Evolutionary conservation across 164 flowering plant genomes (phyloP), one percentile per base, ranked within the genome.

Genomic region (Sextonia rubra): DNA sequence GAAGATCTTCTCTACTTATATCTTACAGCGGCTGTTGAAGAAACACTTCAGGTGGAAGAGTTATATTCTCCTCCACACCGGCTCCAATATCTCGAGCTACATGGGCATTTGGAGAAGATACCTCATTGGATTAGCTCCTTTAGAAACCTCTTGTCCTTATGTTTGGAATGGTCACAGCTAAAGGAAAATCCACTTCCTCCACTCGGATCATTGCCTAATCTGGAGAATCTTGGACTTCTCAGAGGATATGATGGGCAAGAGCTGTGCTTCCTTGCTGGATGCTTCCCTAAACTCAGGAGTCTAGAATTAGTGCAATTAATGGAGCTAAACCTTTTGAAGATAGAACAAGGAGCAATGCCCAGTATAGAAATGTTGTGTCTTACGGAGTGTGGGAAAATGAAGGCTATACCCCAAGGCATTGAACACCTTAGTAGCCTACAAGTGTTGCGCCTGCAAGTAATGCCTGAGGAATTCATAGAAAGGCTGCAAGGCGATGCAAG

Each of bases 351-450:
- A 69, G 64, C 60, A 27, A 24, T 69, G 72, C 64, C 64, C 27
- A 56, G 32, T n/a, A 27, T 69, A 4, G 25, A 58, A 26, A 18
- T 22, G 14, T 60, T 74, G 32, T 12, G 1, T 24, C 64, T 69
- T 25, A 4, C 20, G 3, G n/a, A n/a, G 1, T 74, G 77, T n/a
- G 26, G 11, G 15, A 17, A 62, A 32, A 8, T 74, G 24, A 69
- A 47, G 61, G 48, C 20, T 26, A n/a, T 74, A 9, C 77, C 77
- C 20, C 47, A 22, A 5, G 77, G 77, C 15, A 47, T 62, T 60
- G 48, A 74, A 47, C 23, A 69, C 48, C 77, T 74, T 14, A 69
- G 2, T 5, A 64, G 32, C 58, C n/a, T 75, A 22, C 69, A 75
- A 49, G 8, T 12, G 37, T 61, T 69, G n/a, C 24, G 3, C 20